Base-by-base conservation (phyloP, 2,329 filamentous ascomycete genomes). In the Monosporascus sp. region DNA sequence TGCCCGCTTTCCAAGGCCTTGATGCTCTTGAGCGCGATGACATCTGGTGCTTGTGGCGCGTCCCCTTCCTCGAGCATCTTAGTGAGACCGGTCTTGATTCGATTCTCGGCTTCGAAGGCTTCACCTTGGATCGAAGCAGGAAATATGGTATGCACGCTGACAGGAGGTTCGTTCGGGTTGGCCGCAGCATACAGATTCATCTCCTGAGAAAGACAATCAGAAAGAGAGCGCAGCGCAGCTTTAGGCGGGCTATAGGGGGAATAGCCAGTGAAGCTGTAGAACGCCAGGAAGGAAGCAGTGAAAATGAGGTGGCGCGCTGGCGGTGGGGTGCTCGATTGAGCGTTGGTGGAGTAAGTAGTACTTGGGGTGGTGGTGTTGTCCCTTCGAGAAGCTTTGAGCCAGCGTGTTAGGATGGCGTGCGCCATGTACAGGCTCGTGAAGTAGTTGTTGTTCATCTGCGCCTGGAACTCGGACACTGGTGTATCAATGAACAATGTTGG, bases 191-290 rank as follows among this genome's bases (percentile, higher is more conserved):
- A 72, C 20, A 72, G 62, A 27, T 71, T 66, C 59, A 65, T 62
- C 69, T 90, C 86, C 53, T 84, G 82, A 22, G 80, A 81, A 4
- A 90, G 71, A 0, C 78, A 77, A 61, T 90, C 86, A 25, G 81
- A 80, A 3, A 90, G 73, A 15, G 80, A 78, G 37, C 85, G 80
- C 56, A 89, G 75, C 15, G 86, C 86, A 2, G 84, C 79, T 69
- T 90, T 89, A 24, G 82, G 73, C 5, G 85, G 84, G 1, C 79
- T 75, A 64, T 90, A 90, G 0, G 84, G 77, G 0, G 74, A 70
- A 62, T 88, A 90, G 27, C 86, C 86, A 8, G 82, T 76, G 17
- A 89, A 67, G 11, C 81, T 79, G 47, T 80, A 76, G 60, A 88
- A 84, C 0, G 81, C 79, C n/a, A 80, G 68, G 5, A 79, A 74